Base-by-base conservation (phyloP, 1,139 yeast species). In the Kluyveromyces sp. region DNA sequence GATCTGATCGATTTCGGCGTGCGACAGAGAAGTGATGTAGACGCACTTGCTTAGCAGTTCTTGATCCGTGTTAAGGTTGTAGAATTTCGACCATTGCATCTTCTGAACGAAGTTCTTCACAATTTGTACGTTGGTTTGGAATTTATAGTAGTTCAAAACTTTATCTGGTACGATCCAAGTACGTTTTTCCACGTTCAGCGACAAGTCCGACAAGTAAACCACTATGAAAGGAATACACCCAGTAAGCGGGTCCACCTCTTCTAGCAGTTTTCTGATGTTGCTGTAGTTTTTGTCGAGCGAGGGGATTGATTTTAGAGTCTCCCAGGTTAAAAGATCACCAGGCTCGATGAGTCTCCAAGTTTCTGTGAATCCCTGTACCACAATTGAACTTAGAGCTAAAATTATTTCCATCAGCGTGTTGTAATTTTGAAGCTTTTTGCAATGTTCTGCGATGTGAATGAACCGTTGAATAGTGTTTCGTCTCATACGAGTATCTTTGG, bases 161-260 rank as follows among this genome's bases (percentile, higher is more conserved):
- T 70, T 70, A 15, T 71, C 73, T 11, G 62, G 65, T 1, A 50
- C 51, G 28, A 60, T 53, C 63, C 63, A 61, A 28, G 57, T 57
- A 35, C 57, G 53, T 48, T 88, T 72, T 56, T 86, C 94, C 3
- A 88, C 79, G 60, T 87, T 87, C 59, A 82, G 77, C 1, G 86
- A 79, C 56, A 89, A 71, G 61, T 92, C 97, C 2, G 89, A 81
- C 41, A 92, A 64, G 56, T 86, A 88, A 35, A 92, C 70, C 1
- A 95, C 96, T 42, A 89, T 77, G 61, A 88, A 89, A 20, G 97
- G 97, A 41, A 89, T 79, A 55, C 95, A 82, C 1, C 97, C 97
- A 46, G 70, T 73, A 1, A 85, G 74, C 12, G 88, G 87, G 44
- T 75, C 76, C 48, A 82, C 68, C 36, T 70, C 73, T 51, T 76